Base-by-base conservation (phyloP, 495 filamentous ascomycete species). In the Echria macrotheca region DNA sequence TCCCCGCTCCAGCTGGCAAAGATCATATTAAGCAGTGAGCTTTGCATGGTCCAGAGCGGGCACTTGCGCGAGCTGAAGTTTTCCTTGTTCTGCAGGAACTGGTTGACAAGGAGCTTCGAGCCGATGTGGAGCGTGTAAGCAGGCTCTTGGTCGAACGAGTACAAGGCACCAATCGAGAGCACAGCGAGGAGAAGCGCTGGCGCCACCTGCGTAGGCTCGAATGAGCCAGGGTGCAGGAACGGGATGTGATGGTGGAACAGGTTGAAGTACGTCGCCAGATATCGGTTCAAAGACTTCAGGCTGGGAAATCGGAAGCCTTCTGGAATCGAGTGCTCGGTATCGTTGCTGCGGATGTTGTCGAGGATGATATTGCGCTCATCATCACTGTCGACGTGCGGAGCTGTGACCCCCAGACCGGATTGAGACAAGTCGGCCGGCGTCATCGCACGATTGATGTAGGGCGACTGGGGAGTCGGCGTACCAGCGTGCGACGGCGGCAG, bases 1-100 rank as follows among this genome's bases (percentile, higher is more conserved):
- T 97, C 93, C 53, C 93, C 93, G 63, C 94, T 97, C 93, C 93
- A 98, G 75, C 91, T 96, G 29, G 95, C 93, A 66, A 98, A 97
- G 56, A 95, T 86, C 93, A 96, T 97, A 74, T 98, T 98, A 38
- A 98, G 74, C 42, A 98, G 73, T 11, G 89, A 89, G 64, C 87
- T 87, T 64, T 97, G 93, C 86, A 97, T 97, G 29, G 89, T 88
- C 90, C 91, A 97, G 23, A 98, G 70, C 5, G 93, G 93, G 61
- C 93, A 98, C 65, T 96, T 97, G 45, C 90, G 80, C n/a, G 93
- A 97, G 75, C 89, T 94, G 68, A 96, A 96, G 69, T 94, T 96
- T 63, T 96, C 91, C 70, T 95, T 94, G 70, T 95, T 91, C 68
- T 95, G 91, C 55, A 98, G 66, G 67, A 96, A 97, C 65, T 96